Base-by-base conservation (phyloP, 352 stramenopile genomes). In the Peronospora farinosa region DNA sequence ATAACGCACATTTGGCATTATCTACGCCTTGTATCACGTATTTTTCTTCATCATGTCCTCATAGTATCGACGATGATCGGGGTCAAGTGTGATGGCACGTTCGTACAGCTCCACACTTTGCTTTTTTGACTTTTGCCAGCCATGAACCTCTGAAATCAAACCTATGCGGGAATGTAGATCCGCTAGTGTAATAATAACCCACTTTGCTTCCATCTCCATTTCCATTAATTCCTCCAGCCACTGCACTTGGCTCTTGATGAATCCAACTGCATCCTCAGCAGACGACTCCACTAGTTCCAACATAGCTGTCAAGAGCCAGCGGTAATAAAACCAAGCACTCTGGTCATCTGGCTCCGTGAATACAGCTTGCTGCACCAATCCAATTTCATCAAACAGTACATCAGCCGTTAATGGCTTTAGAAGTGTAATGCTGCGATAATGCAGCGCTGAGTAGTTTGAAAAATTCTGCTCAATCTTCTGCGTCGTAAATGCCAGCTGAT, bases 331-430 rank as follows among this genome's bases (percentile, higher is more conserved):
- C 97, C 97, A 99, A 11, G 86, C 84, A 60, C 90, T 98, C 65
- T 99, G 96, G 67, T 99, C 96, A 58, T 98, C 96, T 0, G 96
- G 96, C 62, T 99, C 96, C 0, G 96, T 99, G 70, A 98, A 99
- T 7, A 99, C 81, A 13, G 95, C 96, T 69, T 98, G 87, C 53
- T 97, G 74, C 30, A 98, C 87, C 5, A 92, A 50, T 2, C 64
- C 70, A 27, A 96, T 86, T 56, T 96, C 87, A 4, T 87, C 65
- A 19, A 76, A 72, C 4, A 93, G 16, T 7, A 73, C 44, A 23
- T 85, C 77, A 0, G 61, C 59, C 7, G 72, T 66, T 38, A 88
- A 53, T 7, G 79, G 77, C 8, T 69, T 55, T 0, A 60, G 63
- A 7, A 91, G 57, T 12, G 62, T 60, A 23, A 88, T 74, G 25